Percentiles rank a stretch among this genome's conserved stretches.
Conservation (phyloP, 768 basidiomycete genomes). For the Xerocomellus dryophilus region DNA sequence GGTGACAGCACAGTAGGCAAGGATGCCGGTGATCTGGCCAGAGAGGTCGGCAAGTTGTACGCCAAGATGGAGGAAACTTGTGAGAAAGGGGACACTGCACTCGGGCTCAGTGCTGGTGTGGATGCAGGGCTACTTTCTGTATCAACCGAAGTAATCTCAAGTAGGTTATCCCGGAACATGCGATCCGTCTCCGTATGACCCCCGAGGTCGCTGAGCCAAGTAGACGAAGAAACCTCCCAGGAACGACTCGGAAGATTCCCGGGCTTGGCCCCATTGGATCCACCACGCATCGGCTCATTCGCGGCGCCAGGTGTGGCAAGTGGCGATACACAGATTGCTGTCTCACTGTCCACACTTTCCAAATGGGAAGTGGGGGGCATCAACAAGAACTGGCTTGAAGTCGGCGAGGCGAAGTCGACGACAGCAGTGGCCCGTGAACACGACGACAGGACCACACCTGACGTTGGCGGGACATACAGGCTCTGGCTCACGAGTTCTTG, state of each 20-base stretch:
- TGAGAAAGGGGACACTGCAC: slow-evolving; percentile 20
- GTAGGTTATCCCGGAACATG: slow-evolving; percentile 27
- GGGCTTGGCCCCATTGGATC: slow-evolving; percentile 2
- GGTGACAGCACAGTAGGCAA: slow-evolving; percentile 13
- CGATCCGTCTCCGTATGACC: slow-evolving; percentile 32
- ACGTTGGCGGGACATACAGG: slow-evolving; percentile 8
- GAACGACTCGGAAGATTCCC: slow-evolving; percentile 19
- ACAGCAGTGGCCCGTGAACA: slow-evolving; percentile 7
- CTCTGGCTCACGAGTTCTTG: slow-evolving; percentile 12
- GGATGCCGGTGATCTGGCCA: slow-evolving; percentile 16
- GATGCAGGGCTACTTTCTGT: slow-evolving; percentile 24
- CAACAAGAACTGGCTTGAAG: slow-evolving; percentile 26
- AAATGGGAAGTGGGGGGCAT: slow-evolving; percentile 26
- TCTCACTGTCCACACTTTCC: slow-evolving; percentile 7
- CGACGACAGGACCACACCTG: slow-evolving; percentile 3
- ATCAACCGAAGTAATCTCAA: slow-evolving; percentile 10
- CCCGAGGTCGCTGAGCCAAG: slow-evolving; percentile 34
- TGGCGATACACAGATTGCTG: slow-evolving; percentile 11
- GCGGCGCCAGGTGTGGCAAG: slow-evolving; percentile 6
- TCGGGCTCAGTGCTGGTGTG: slow-evolving; percentile 24
- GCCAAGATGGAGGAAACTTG: slow-evolving; percentile 16
- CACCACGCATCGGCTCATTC: slow-evolving; percentile 3
- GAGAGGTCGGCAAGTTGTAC: slow-evolving; percentile 11
- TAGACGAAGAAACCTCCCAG: slow-evolving; percentile 24
- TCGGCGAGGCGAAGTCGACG: slow-evolving; percentile 24